Conservation (phyloP, 2,329 filamentous ascomycete species). For the Calonectria pteridis region DNA sequence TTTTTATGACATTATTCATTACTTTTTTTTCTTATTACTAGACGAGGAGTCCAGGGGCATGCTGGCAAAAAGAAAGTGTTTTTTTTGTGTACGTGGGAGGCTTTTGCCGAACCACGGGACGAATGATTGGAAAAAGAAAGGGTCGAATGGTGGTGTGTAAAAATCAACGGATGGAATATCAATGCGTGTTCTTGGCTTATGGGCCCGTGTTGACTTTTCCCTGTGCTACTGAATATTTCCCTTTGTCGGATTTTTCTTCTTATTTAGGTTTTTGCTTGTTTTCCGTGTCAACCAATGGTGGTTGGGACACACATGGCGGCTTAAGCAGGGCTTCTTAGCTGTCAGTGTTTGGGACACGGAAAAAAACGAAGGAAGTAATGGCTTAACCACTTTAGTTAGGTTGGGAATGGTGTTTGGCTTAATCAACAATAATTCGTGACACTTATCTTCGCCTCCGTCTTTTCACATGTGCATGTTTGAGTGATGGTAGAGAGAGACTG, state of each 20-base stretch:
- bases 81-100: neutral
- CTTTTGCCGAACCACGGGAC: neutral
- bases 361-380: constrained; percentile 20
- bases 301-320: constrained; percentile 5
- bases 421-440: constrained; percentile 1
- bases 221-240: constrained; percentile 10
- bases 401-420: constrained; percentile 5
- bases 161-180: neutral
- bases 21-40: constrained; percentile 13
- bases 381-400: constrained; percentile 16
- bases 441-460: neutral
- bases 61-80: constrained; percentile 3
- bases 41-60: constrained; percentile 18
- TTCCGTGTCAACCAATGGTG: constrained; percentile 7
- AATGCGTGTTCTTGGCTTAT: neutral
- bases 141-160: neutral
- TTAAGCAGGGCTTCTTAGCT: constrained; percentile 27
- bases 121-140: neutral
- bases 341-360: constrained; percentile 2
- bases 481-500: neutral
- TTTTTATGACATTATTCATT: constrained; percentile 4
- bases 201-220: neutral
- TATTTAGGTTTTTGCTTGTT: neutral
- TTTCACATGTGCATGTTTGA: neutral
- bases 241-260: constrained; percentile 21